Evolutionary conservation across 805 yeast species (phyloP).

Genomic region (Candida sithepensis): DNA sequence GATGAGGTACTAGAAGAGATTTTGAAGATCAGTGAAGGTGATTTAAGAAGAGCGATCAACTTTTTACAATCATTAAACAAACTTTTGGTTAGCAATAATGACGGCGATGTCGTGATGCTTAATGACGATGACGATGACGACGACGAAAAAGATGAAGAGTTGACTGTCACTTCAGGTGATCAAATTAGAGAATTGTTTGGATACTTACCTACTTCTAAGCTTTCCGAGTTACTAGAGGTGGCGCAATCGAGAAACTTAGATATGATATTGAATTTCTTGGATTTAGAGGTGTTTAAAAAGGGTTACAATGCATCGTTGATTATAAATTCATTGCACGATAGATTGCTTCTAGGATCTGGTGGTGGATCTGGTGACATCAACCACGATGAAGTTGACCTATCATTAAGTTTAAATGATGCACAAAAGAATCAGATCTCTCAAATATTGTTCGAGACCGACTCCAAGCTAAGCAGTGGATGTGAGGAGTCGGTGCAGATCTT

Average conservation of each 20-base stretch:
- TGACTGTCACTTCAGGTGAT: slow-evolving; percentile 9
- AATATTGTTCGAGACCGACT: slow-evolving; percentile 70
- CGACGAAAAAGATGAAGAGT: slow-evolving; percentile 7
- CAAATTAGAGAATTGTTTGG: slow-evolving; percentile 32
- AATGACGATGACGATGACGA: slow-evolving; percentile 8
- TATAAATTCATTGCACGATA: slow-evolving; percentile 30
- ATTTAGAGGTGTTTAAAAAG: slow-evolving; percentile 25
- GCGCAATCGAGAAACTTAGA: slow-evolving; percentile 22
- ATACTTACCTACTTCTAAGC: slow-evolving; percentile 23
- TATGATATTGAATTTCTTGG: slow-evolving; percentile 23
- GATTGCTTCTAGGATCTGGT: slow-evolving; percentile 22
- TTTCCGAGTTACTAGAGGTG: slow-evolving; percentile 16
- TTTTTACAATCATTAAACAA: slow-evolving; percentile 80
- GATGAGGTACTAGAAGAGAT: slow-evolving; percentile 57
- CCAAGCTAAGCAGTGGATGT: slow-evolving; percentile 74
- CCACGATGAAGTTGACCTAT: slow-evolving; percentile 29
- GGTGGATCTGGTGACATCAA: slow-evolving; percentile 23
- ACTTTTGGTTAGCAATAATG: slow-evolving; percentile 33
- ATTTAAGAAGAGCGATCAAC: slow-evolving; percentile 89
- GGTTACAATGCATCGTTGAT: slow-evolving; percentile 33
- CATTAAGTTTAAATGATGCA: slow-evolving; percentile 52
- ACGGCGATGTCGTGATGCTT: slow-evolving; percentile 33
- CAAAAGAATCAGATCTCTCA: slow-evolving; percentile 66
- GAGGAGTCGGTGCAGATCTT: slow-evolving; percentile 84
- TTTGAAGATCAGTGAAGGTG: slow-evolving; percentile 78